Percentiles rank a stretch among this genome's conserved stretches.
These are phyloP conservation scores for Entomortierella beljakovae DNA, from an alignment of 192 early-diverging fungal genomes.

Conservation along the genomic window DNA sequence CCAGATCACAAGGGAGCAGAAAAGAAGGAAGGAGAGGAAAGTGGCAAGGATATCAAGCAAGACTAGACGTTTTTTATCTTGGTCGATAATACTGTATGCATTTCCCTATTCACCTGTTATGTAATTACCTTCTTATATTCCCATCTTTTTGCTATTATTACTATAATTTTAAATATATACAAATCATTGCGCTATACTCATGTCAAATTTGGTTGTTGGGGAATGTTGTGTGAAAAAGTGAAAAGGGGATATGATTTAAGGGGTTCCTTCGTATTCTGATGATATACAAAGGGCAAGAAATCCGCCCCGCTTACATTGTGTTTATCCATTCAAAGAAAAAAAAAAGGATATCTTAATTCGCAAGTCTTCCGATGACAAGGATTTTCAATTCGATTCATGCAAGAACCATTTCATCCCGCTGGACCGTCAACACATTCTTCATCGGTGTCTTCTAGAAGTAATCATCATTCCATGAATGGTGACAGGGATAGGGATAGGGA, in stretches of 20 bases:
- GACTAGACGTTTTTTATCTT: slow-evolving; percentile 4
- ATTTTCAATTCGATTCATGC: slow-evolving; percentile 4
- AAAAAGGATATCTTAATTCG: neutral
- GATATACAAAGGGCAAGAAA: no score
- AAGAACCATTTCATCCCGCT: slow-evolving; percentile 15
- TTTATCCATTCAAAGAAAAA: no score
- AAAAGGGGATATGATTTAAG: neutral
- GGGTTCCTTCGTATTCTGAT: neutral
- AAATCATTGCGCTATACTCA: no score
- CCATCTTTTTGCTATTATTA: no score
- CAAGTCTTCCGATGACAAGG: slow-evolving; percentile 5
- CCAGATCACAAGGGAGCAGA: slow-evolving; percentile 10
- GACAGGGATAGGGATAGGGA: no score
- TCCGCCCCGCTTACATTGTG: neutral
- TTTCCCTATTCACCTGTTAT: no score
- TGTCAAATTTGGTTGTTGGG: neutral
- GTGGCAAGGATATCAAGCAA: slow-evolving; percentile 36
- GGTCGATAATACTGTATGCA: no score
- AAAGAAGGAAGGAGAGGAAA: slow-evolving; percentile 18
- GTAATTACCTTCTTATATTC: no score
- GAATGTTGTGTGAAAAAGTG: neutral
- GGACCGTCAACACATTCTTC: slow-evolving; percentile 2
- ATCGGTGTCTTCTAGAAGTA: neutral
- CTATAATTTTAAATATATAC: no score
- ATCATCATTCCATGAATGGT: neutral